Conservation (phyloP, 306 rosid genomes). For the Glycyrrhiza uralensis region DNA sequence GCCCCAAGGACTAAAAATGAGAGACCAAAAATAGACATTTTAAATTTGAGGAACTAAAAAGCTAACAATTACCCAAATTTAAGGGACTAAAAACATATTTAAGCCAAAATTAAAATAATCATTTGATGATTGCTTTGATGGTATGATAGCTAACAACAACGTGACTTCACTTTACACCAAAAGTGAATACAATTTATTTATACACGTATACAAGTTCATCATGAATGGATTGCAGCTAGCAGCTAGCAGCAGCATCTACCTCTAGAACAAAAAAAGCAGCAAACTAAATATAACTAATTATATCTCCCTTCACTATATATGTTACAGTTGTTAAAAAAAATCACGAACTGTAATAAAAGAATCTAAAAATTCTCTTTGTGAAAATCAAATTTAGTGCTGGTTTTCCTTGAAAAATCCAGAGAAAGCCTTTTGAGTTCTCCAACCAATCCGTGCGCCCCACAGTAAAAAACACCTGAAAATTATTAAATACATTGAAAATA, state of each 20-base stretch:
- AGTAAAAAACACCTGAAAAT: conserved; percentile 83
- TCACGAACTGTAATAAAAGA: not conserved
- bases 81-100: too few species aligned
- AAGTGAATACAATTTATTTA: conserved; percentile 13
- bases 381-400: conserved; percentile 80
- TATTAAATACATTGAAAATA: not conserved
- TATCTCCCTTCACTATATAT: conserved; percentile 21
- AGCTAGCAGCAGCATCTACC: not conserved
- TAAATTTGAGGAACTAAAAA: too few species aligned
- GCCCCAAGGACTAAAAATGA: too few species aligned
- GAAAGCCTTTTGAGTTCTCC: conserved; percentile 68
- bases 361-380: conserved; percentile 76
- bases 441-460: conserved; percentile 66
- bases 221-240: not conserved
- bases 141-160: not conserved
- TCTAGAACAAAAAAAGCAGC: not conserved
- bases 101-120: too few species aligned
- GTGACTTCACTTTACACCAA: not conserved
- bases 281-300: conserved; percentile 3
- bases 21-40: too few species aligned
- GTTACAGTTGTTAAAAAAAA: conserved; percentile 16
- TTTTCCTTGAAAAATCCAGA: conserved; percentile 72
- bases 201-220: not conserved
- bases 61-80: too few species aligned
- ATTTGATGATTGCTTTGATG: not conserved